phyloP scores from a whole-genome alignment of 2,329 filamentous ascomycete genomes.

The Leptographium flavum region DNA sequence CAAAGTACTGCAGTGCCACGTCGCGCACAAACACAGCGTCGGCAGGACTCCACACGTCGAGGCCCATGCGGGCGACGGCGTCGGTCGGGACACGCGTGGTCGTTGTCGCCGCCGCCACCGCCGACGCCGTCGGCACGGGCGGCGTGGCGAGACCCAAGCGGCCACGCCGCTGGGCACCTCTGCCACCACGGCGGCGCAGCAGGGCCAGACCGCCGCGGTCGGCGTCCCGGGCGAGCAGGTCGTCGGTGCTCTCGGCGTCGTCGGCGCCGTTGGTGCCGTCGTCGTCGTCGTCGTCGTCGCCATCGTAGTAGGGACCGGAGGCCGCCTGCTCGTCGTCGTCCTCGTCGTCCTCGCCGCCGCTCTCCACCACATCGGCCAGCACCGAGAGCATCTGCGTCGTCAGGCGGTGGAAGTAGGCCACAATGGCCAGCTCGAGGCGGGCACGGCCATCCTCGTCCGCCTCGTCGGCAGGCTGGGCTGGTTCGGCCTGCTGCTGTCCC shows the following conservation, averaged over 20 bases:
- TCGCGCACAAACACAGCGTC: conserved; percentile 57
- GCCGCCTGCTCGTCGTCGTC: conserved; percentile 19
- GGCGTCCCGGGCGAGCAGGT: conserved; percentile 14
- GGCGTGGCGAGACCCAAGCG: too few relatives aligned
- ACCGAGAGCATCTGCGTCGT: conserved; percentile 51
- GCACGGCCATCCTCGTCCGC: conserved; percentile 29
- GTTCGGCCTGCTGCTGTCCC: neutral
- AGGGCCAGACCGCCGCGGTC: conserved; percentile 15
- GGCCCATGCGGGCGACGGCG: conserved; percentile 55
- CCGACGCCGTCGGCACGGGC: conserved; percentile 18
- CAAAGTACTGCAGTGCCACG: conserved; percentile 51
- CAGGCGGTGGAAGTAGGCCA: conserved; percentile 69
- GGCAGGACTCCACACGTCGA: conserved; percentile 61
- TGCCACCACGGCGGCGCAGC: neutral
- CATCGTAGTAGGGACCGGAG: neutral
- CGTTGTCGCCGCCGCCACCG: neutral
- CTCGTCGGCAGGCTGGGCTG: neutral
- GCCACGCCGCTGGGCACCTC: neutral
- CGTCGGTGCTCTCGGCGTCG: neutral
- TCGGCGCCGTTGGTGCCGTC: conserved; percentile 1
- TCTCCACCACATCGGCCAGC: conserved; percentile 45
- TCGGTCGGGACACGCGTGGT: conserved; percentile 45
- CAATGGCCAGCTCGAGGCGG: conserved; percentile 51
- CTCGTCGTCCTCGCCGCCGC: conserved; percentile 27
- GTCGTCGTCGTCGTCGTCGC: conserved; percentile 3